Base-by-base conservation (phyloP, 1,139 yeast species). In the Lodderomyces beijingensis region DNA sequence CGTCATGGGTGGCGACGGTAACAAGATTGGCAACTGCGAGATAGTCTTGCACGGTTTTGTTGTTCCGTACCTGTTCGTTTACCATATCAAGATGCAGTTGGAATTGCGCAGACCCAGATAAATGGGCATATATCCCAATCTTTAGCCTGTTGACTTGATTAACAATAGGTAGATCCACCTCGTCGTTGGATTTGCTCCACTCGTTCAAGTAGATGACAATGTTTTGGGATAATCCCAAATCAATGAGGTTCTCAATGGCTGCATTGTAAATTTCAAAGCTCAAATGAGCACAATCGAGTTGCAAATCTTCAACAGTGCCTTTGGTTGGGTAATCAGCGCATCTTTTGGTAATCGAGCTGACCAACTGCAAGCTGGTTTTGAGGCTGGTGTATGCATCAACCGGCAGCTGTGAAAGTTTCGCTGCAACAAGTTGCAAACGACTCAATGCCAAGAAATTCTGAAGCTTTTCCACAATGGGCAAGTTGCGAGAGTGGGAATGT, bases 151-250 rank as follows among this genome's bases (percentile, higher is more conserved):
- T 53, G 9, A 49, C 32, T 21, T 61, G 51, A 32, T 57, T 59
- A 7, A 59, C 42, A n/a, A 55, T 41, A 1, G 63, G 62, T 3
- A 30, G 27, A 4, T 55, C 45, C 4, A 46, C 41, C 2, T 53
- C 33, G 6, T 45, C 47, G 27, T 59, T 49, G 15, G 76, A 49
- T 27, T 61, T 66, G 6, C 52, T 49, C 26, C 71, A 57, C 42
- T 80, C 87, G 4, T 57, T 55, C 10, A 65, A 42, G 49, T 69
- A 79, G 47, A 64, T 75, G 3, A 61, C 59, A 25, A 74, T 59
- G 35, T 79, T 85, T 41, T 73, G 73, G 0, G 77, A 58, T 3
- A 76, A 45, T 0, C 87, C 86, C 28, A 76, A 45, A 27, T 60
- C 63, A 14, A 62, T 53, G 35, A 64, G 59, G 1, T 58, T 44